Evolutionary conservation across 2,329 filamentous ascomycete genomes (phyloP).

Genomic region (Epichloe scottii): DNA sequence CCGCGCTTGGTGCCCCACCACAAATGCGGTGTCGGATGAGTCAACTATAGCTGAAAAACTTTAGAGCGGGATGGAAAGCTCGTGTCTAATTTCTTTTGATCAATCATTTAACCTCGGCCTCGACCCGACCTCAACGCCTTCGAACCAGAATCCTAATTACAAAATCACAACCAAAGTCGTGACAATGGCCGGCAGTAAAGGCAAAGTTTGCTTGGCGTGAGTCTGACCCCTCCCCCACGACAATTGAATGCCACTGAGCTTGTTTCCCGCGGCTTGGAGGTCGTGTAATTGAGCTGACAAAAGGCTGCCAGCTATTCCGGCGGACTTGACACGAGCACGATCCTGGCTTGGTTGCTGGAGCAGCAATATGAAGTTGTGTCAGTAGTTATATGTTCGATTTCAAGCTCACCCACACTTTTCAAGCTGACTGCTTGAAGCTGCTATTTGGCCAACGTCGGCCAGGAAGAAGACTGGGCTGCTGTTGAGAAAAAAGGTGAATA

Average conservation of each 20-base stretch:
- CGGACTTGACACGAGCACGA: conserved; percentile 30
- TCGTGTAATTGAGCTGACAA: neutral
- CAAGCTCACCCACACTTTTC: conserved; percentile 43
- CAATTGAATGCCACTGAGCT: neutral
- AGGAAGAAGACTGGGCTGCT: conserved; percentile 58
- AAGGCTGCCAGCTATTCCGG: neutral
- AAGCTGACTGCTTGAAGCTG: conserved; percentile 1
- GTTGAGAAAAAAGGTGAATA: conserved; percentile 54
- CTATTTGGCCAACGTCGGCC: conserved; percentile 27
- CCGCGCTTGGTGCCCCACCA: neutral
- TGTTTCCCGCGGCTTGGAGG: neutral
- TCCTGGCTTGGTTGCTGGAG: conserved; percentile 27
- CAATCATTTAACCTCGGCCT: neutral
- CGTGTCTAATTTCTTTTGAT: neutral
- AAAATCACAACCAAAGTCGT: too few relatives aligned
- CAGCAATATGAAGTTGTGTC: conserved; percentile 13
- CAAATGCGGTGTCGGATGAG: conserved; percentile 1
- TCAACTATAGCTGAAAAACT: neutral
- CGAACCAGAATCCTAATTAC: neutral
- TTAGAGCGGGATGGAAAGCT: neutral
- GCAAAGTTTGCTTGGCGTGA: conserved; percentile 3
- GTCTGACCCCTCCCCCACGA: neutral
- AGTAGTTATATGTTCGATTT: neutral
- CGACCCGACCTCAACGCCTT: neutral
- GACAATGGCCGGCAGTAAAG: conserved; percentile 1